Evolutionary conservation across 2,329 filamentous ascomycete species (phyloP), one percentile per base, ranked within the genome.

Genomic region (Diaporthe nobilis): DNA sequence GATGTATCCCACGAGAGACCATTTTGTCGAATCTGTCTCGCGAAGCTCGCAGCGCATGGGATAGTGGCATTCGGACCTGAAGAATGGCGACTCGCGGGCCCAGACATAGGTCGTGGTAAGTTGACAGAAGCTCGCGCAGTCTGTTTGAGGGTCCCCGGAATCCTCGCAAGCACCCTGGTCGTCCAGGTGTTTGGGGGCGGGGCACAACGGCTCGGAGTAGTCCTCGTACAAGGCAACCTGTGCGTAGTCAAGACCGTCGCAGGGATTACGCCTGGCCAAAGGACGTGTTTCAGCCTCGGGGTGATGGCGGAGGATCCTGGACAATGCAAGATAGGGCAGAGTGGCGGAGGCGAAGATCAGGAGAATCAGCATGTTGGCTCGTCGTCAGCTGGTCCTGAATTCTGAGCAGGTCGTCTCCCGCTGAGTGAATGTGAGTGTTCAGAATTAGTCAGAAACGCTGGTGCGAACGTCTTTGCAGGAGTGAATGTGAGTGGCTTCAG

Each of bases 1-100:
- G 13, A 28, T n/a, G 39, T 44, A 44, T 22, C 37, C 60, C 1
- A 28, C 60, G 8, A 44, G n/a, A 20, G 39, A 20, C 39, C 60
- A 63, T 2, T 25, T 20, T 9, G 37, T 63, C 13, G 60, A 44
- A 12, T 63, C 60, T 63, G 60, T 28, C 60, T 28, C 37, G 60
- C 37, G 60, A n/a, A 31, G 15, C 3, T 63, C n/a, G 12, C 60
- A 63, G 12, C 60, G n/a, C 60, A 63, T 63, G 12, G 60, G 60
- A 31, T 44, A 63, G 39, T 63, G 60, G 8, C 60, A 44, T 31
- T 44, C 39, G 6, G 37, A 63, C 13, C 15, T 15, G 39, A 44
- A 63, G 13, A 63, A 63, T 10, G 60, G 60, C 15, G 60, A 39
- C 60, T 65, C 60, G 58, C 60, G 37, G 37, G 39, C 60, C 39